These are phyloP conservation scores for Linaria vulgaris DNA, from an alignment of 257 asterid species.

Conservation along the genomic window DNA sequence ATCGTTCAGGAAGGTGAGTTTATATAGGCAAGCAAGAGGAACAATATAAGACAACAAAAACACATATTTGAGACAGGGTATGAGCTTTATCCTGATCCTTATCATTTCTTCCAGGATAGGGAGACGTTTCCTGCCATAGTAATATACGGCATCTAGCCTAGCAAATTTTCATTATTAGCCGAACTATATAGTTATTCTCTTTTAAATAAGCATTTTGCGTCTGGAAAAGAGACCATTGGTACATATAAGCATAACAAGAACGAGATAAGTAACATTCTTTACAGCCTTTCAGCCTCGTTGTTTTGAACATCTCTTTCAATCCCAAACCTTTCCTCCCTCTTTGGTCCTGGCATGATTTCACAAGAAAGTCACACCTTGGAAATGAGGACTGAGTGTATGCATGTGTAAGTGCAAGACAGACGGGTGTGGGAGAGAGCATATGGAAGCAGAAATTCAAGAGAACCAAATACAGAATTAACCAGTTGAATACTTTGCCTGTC, in stretches of 20 bases:
- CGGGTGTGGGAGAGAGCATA: no score
- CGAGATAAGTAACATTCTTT: background rate
- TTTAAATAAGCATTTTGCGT: constrained; percentile 7
- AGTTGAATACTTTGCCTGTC: constrained; percentile 1
- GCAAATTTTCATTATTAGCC: background rate
- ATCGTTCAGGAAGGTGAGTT: constrained; percentile 18
- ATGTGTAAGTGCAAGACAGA: background rate
- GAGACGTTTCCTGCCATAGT: background rate
- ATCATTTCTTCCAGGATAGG: background rate
- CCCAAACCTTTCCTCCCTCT: background rate
- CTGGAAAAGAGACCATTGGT: background rate
- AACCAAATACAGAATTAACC: background rate
- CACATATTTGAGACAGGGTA: background rate
- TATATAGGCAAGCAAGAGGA: background rate
- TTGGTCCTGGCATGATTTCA: background rate
- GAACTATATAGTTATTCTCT: constrained; percentile 6
- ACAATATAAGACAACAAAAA: constrained; percentile 1
- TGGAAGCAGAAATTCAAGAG: no score
- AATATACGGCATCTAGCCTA: background rate
- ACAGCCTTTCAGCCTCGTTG: background rate
- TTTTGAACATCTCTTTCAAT: background rate
- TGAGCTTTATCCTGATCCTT: constrained; percentile 2
- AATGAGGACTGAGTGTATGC: background rate
- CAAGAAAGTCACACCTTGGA: background rate
- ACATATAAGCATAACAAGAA: background rate